These are phyloP conservation scores for Brassica juncea DNA, from an alignment of 345 rosid species.

Conservation along the genomic window DNA sequence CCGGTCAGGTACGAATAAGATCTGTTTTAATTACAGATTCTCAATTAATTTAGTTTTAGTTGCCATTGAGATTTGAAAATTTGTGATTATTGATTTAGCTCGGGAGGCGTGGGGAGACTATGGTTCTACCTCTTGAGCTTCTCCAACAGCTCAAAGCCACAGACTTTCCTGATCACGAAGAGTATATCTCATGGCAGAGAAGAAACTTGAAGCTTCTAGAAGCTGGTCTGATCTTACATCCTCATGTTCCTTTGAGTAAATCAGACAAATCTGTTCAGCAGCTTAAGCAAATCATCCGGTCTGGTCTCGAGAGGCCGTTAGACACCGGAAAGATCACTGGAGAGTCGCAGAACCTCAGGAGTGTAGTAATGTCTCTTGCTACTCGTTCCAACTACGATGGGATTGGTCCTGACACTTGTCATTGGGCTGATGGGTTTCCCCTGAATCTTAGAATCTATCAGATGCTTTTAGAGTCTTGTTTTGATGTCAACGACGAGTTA, in stretches of 20 bases:
- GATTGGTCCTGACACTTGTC: constrained; percentile 63
- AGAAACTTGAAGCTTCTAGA: constrained; percentile 82
- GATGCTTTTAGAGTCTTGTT: constrained; percentile 76
- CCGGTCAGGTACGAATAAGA: constrained; percentile 66
- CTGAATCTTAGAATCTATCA: constrained; percentile 75
- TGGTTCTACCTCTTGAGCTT: constrained; percentile 88
- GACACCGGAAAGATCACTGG: constrained; percentile 75
- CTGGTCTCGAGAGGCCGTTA: constrained; percentile 58
- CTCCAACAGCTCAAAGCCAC: constrained; percentile 77
- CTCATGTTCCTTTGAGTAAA: constrained; percentile 62
- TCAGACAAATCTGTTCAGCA: constrained; percentile 51
- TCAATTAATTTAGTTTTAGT: constrained; percentile 10
- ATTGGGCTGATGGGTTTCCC: constrained; percentile 95
- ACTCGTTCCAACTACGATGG: constrained; percentile 64
- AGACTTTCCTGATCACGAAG: constrained; percentile 73
- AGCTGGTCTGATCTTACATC: constrained; percentile 80
- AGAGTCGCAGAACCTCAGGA: constrained; percentile 68
- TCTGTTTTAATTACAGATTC: not conserved
- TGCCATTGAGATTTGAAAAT: not conserved
- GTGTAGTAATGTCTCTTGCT: constrained; percentile 68
- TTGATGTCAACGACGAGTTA: constrained; percentile 72
- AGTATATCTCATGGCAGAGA: constrained; percentile 81
- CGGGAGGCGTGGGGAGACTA: constrained; percentile 75
- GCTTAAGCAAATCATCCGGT: constrained; percentile 58
- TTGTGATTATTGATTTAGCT: constrained; percentile 54